Evolutionary conservation across 306 rosid species (phyloP), one percentile per base, ranked within the genome.

Genomic region (Cicer yamashitae): DNA sequence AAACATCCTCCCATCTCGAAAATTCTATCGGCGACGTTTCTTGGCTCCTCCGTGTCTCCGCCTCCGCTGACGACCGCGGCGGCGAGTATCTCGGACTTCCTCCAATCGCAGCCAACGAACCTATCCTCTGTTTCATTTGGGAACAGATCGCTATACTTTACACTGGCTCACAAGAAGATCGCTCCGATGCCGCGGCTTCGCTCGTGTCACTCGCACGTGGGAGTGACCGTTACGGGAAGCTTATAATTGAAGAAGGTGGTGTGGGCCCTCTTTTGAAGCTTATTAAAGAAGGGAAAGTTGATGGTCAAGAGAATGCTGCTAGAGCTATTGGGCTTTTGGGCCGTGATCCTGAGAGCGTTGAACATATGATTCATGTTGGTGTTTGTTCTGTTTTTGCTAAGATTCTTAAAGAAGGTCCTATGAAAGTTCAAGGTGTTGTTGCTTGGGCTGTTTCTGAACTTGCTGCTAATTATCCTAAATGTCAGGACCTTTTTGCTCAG

Each of bases 11-110:
- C 18, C 91, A 84, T 70, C 83, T 91, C 0, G 97, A 91, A 71
- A 91, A 89, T 47, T 87, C 91, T 2, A 57, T 91, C 3, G 97
- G 92, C 0, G 94, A 91, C 34, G 92, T 91, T 53, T 89, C 89
- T 0, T 91, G 97, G 97, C 92, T 91, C 38, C 97, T 91, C 30
- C 91, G 92, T 1, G 94, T 91, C 22, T 89, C 97, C 1, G 91
- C 87, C 37, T 73, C 90, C 1, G 84, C 89, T 0, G 89, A 79
- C 2, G 89, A 82, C 47, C 89, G 91, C 7, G 93, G 82, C 11
- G 92, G 86, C 9, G 91, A 82, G 75, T 84, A 86, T 69, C 80
- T 91, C 4, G 94, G 97, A 5, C 78, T 91, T 1, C 97, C 97
- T 2, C 97, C 97, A 0, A 91, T 89, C 6, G 92, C 97, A 0